Evolutionary conservation across 1,284 basidiomycete species (phyloP), one percentile per base, ranked within the genome.

Genomic region (Pseudozyma sp.): DNA sequence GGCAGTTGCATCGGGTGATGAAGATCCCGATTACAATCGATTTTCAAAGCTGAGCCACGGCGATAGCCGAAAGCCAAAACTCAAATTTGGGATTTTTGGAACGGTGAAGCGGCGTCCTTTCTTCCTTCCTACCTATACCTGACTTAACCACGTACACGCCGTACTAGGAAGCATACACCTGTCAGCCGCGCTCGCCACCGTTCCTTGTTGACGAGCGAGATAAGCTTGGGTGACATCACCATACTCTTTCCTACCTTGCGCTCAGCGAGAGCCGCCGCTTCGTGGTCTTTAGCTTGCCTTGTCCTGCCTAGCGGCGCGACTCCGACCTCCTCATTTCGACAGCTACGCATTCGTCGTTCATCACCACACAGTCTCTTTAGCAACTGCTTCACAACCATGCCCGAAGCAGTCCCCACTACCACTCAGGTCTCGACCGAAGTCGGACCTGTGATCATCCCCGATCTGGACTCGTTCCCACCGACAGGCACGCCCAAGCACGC

Each of bases 401-500:
- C 65, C 9, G 70, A 73, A 55, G 61, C 40, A 1, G 40, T 42
- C 1, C 11, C 40, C n/a, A n/a, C 40, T 42, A 42, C 40, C 7
- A n/a, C 40, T 7, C 7, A 7, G 7, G 40, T 13, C 11, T 42
- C 40, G 40, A 42, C 16, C 7, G 70, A 73, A 7, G 54, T 73
- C 0, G 70, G 70, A 3, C 71, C 71, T 2, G 61, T 42, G 1
- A 11, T 50, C n/a, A 54, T 75, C n/a, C 72, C 67, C 0, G 55
- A 63, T 14, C 65, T 82, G 24, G 68, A 74, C 33, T 47, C 66
- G 16, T 84, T 84, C 55, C 82, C 82, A 9, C 61, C 70, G 30
- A 82, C 80, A 0, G 82, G 80, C 39, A 68, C 56, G 29, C 82
- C 82, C 7, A 47, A 54, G 11, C 72, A 81, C 58, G 16, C 43